Base-by-base conservation (phyloP, 176 grass and related monocot species). In the Alopecurus myosuroides region DNA sequence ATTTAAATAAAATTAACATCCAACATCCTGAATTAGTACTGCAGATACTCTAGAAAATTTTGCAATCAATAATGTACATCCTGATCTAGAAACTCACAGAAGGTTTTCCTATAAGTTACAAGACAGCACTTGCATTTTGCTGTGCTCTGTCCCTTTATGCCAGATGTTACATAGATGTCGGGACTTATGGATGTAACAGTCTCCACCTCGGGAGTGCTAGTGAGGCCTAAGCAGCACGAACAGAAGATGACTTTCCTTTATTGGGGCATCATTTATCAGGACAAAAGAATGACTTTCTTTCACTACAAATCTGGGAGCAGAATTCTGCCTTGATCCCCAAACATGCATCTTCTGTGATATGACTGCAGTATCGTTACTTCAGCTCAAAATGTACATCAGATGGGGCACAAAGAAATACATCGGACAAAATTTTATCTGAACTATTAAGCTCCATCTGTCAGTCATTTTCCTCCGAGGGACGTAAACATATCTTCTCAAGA, bases 401-500 rank as follows among this genome's bases (percentile, higher is more conserved):
- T 83, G 75, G 86, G 74, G 57, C 83, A 92, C 70, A 83, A 70
- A 91, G 72, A 90, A 89, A 82, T 62, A 89, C 72, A 82, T 79
- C 33, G 46, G 67, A 77, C 82, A 88, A 88, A 92, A 88, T 77
- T 88, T 88, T 56, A 82, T 82, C 41, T 85, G 19, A 83, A 76
- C 49, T 70, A 87, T 44, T 37, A 69, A 76, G 50, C 34, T 4
- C 49, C 76, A 87, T 87, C 76, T 87, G 86, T 92, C 81, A 92
- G 69, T 85, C 87, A 82, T 96, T 95, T 72, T 90, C 86, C 85
- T 94, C 97, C 17, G 86, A 85, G 44, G 91, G 92, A 81, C 86
- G 58, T 63, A 85, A 30, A 88, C 83, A 96, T 77, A 99, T 90
- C 78, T 92, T 99, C 82, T 99, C 93, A 78, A 99, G 91, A 20